phyloP scores from a whole-genome alignment of 2,329 filamentous ascomycete genomes.

The Sporothrix globosa region DNA sequence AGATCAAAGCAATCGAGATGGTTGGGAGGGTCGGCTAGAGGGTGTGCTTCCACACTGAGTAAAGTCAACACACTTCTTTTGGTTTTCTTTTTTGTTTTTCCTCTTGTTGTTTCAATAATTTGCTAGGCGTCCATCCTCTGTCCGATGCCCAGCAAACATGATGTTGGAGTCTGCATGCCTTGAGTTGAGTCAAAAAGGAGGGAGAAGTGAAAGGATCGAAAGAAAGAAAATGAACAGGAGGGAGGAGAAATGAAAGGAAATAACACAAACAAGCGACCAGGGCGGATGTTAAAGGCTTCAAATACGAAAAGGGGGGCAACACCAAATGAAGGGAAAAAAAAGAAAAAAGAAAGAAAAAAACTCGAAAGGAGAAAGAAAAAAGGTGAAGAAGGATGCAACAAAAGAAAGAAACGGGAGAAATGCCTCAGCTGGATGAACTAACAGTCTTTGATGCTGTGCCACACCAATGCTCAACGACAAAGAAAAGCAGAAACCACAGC shows the following conservation, averaged over 20 bases:
- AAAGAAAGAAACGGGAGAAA: conserved; percentile 19
- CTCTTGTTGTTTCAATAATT: background rate
- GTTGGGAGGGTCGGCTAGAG: conserved; percentile 2
- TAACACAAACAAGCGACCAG: background rate
- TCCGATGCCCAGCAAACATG: conserved; percentile 1
- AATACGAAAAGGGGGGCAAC: conserved; percentile 21
- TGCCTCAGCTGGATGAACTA: conserved; percentile 22
- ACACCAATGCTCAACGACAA: conserved; percentile 28
- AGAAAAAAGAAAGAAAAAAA: background rate
- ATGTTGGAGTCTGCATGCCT: conserved; percentile 14
- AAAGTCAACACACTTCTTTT: background rate
- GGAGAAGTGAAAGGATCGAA: background rate
- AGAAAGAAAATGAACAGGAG: background rate
- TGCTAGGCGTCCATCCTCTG: conserved; percentile 12
- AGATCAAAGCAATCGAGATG: conserved; percentile 12
- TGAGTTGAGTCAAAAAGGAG: conserved; percentile 9
- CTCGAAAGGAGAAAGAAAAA: conserved; percentile 8
- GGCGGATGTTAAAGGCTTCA: conserved; percentile 14
- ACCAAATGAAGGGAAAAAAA: conserved; percentile 6
- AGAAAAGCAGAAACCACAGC: conserved; percentile 28
- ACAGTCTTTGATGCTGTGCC: conserved; percentile 24
- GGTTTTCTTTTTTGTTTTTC: background rate
- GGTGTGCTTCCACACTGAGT: background rate
- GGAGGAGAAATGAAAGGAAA: background rate
- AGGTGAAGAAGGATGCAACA: conserved; percentile 1